Conservation (phyloP, 331 rosid species). For the Quercus phellos region DNA sequence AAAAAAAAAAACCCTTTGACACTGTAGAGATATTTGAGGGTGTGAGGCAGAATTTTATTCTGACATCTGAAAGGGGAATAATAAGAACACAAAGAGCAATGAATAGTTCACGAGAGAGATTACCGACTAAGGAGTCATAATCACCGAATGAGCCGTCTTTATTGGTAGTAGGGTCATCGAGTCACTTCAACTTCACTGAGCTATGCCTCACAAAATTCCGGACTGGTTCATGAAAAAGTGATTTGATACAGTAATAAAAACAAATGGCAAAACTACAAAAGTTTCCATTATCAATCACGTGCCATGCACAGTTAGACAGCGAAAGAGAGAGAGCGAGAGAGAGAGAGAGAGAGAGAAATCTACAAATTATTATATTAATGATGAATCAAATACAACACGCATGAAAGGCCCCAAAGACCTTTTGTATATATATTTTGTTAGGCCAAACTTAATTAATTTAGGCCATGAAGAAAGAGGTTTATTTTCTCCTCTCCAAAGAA, state of each 20-base stretch:
- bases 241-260: slow-evolving; percentile 28
- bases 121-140: slow-evolving; percentile 29
- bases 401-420: slow-evolving; percentile 90
- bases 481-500: slow-evolving; percentile 9
- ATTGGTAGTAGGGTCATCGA: slow-evolving; percentile 48
- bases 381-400: slow-evolving; percentile 58
- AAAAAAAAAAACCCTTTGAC: too few relatives aligned
- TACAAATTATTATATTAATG: slow-evolving; percentile 26
- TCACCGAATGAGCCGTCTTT: slow-evolving; percentile 43
- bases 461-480: slow-evolving; percentile 26
- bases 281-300: slow-evolving; percentile 43
- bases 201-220: slow-evolving; percentile 30
- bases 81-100: slow-evolving; percentile 33
- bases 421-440: slow-evolving; percentile 19
- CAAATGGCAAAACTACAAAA: slow-evolving; percentile 60
- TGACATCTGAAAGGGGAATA: slow-evolving; percentile 23
- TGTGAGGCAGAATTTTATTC: background rate
- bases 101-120: slow-evolving; percentile 43
- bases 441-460: slow-evolving; percentile 27
- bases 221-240: slow-evolving; percentile 17
- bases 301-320: slow-evolving; percentile 18
- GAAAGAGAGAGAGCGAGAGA: background rate
- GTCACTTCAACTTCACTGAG: slow-evolving; percentile 16
- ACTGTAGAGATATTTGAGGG: too few relatives aligned
- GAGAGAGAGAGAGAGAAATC: background rate